Evolutionary conservation across 75 land plant genomes (phyloP), one percentile per base, ranked within the genome.

Genomic region (Picea sitchensis): DNA sequence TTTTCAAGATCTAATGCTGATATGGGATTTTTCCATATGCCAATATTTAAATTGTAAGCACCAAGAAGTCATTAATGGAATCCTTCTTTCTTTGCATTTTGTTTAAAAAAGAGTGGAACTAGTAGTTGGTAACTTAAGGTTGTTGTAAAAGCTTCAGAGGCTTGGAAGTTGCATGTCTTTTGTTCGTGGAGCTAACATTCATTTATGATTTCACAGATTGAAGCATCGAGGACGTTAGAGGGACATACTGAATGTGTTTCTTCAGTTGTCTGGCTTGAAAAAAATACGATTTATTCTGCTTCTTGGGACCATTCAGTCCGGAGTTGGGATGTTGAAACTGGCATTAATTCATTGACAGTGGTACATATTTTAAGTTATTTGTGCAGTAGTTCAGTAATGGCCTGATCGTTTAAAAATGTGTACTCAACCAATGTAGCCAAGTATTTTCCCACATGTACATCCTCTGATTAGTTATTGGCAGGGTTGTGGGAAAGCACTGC

Each of bases 251-350:
- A 94, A 64, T 87, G 90, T 83, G 97, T 94, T 12, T 89, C 95
- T 31, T 88, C 92, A 62, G 90, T 96, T 7, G 83, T 79, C 36
- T 96, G 97, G 99, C 81, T 90, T 26, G 88, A 90, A 58, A 63
- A 75, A 71, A 85, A 82, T 36, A 78, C 84, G 47, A 87, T 96
- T 34, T 91, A 82, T 81, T 96, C 97, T 74, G 93, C 89, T 36
- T 96, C 99, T 17, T 96, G 93, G 99, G 99, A 96, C 80, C 99
- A 96, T 80, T 94, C 99, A 74, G 67, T 96, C 34, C 84, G 95
- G 77, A 80, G 81, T 62, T 96, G 99, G 99, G 97, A 96, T 88
- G 96, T 91, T 68, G 92, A 94, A 76, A 86, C 95, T 14, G 89
- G 89, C 44, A 85, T 89, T 60, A 92, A 90, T 58, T 58, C 90